Evolutionary conservation across 1,284 basidiomycete species (phyloP).

Genomic region (Heliocybe sulcata): DNA sequence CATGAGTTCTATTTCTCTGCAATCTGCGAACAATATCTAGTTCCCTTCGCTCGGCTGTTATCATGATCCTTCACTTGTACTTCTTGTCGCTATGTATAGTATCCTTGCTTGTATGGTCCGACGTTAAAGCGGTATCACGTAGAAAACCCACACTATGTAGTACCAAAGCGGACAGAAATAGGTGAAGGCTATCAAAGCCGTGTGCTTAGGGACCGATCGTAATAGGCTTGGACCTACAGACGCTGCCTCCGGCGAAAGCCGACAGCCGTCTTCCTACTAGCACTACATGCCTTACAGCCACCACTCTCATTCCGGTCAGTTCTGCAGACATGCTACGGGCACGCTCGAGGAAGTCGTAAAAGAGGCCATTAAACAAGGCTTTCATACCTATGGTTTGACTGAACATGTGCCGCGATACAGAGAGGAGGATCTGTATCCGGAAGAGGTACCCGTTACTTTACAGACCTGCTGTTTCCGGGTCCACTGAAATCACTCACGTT

Average conservation of each 20-base stretch:
- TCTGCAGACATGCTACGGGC: conserved; percentile 86
- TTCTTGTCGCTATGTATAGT: neutral
- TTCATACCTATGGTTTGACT: conserved; percentile 82
- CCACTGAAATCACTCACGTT: conserved; percentile 4
- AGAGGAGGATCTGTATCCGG: conserved; percentile 81
- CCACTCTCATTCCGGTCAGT: conserved; percentile 96
- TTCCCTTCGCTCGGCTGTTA: conserved; percentile 12
- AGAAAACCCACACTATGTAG: too few species aligned
- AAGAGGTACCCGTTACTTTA: conserved; percentile 64
- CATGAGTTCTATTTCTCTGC: conserved; percentile 94
- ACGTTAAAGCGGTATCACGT: too few species aligned
- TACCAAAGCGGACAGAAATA: too few species aligned
- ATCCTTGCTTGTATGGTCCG: neutral
- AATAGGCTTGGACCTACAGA: too few species aligned
- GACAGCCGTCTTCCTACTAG: neutral
- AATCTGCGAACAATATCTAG: conserved; percentile 66
- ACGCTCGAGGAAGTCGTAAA: conserved; percentile 74
- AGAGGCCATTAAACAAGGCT: conserved; percentile 74
- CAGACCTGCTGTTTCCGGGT: conserved; percentile 14
- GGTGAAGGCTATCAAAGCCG: too few species aligned
- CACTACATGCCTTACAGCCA: conserved; percentile 77
- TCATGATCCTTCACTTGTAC: neutral
- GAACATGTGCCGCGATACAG: conserved; percentile 93
- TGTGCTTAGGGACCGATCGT: too few species aligned
- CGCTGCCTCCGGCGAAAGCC: neutral